These are phyloP conservation scores for Ichthyophthirius multifiliis DNA, from an alignment of 169 alveolate species.

Conservation along the genomic window DNA sequence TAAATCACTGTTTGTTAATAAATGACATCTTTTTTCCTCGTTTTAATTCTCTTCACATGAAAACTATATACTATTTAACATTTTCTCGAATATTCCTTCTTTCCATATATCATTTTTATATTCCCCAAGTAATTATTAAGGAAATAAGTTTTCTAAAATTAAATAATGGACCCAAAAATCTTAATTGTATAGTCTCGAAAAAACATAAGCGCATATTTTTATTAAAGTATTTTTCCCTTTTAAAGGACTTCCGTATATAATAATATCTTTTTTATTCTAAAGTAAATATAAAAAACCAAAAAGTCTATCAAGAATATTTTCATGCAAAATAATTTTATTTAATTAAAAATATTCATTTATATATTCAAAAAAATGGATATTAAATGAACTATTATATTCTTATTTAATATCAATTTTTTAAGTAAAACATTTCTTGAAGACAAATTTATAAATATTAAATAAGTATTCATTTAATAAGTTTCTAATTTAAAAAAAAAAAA, in stretches of 20 bases:
- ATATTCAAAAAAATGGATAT: neutral
- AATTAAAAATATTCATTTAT: neutral
- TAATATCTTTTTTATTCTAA: neutral
- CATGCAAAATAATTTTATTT: neutral
- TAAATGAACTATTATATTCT: too few relatives aligned
- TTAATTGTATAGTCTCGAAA: neutral
- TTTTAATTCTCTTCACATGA: neutral
- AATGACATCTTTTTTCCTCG: neutral
- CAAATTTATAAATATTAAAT: neutral
- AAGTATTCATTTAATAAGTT: neutral
- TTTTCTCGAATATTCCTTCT: neutral
- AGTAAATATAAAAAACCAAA: neutral
- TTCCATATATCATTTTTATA: neutral
- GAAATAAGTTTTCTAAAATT: neutral
- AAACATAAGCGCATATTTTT: neutral
- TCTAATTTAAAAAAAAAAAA: neutral
- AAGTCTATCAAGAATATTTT: neutral
- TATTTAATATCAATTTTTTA: too few relatives aligned
- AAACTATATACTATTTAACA: neutral
- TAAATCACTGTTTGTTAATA: neutral
- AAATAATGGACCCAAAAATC: neutral
- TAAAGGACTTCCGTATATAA: neutral
- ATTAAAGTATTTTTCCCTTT: neutral
- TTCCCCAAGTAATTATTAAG: neutral
- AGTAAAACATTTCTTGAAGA: neutral